Evolutionary conservation across 441 rosid species (phyloP), one percentile per base, ranked within the genome.

Genomic region (Erodium trifolium): DNA sequence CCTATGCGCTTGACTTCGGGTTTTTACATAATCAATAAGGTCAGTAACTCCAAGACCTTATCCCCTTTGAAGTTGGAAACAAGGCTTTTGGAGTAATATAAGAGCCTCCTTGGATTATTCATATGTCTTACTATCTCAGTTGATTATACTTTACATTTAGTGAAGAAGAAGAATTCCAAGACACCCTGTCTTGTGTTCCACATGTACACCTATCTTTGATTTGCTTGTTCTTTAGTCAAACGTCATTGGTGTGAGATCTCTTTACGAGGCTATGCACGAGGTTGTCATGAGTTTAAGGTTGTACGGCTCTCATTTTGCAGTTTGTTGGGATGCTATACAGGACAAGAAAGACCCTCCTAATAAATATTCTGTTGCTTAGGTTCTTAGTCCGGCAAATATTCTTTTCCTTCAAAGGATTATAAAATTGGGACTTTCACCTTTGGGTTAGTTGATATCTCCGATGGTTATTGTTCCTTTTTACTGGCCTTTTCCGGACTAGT

Each of bases 131-230:
- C 5, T 34, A 3, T 34, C 37, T 34, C 37, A 0, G 4, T 34
- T 34, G 37, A 34, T 34, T 34, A 3, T 34, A 34, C 37, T 34
- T 34, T 23, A 23, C 27, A 23, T 23, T 34, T 34, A 34, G 7
- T 16, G 5, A 53, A 53, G 60, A 53, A 53, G 60, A 53, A 53
- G 60, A 53, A 53, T 5, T 53, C 60, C n/a, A 53, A 53, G 19
- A 53, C 14, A n/a, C 18, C 6, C 19, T 16, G 14, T 53, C 60
- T 53, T 53, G 60, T 14, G 14, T 11, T 3, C 60, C 60, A 53
- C 60, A 53, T n/a, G 60, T 16, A 53, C 19, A 53, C 1, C 6
- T 14, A 3, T 0, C 60, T n/a, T n/a, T 3, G 9, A 45, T 45
- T 45, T 6, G 47, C 47, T 41, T 7, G 9, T 53, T 4, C 17